These are phyloP conservation scores for Solanum ahanhuiri DNA, from an alignment of 257 asterid genomes.

Conservation along the genomic window DNA sequence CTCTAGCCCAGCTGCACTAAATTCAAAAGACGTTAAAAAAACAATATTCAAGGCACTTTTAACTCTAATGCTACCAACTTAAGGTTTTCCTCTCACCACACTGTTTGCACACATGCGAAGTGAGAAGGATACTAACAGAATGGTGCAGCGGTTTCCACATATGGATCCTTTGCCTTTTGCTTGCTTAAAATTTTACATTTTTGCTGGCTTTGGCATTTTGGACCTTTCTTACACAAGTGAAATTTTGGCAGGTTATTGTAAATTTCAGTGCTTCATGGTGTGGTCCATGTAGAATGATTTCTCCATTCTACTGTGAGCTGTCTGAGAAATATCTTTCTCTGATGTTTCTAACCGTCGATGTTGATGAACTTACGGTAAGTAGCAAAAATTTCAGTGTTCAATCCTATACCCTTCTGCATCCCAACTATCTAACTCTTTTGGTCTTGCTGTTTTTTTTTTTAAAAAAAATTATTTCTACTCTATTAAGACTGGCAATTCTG, in stretches of 20 bases:
- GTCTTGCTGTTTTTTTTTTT: not conserved
- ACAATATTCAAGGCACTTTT: not conserved
- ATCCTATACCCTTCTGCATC: not conserved
- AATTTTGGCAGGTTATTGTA: slow-evolving; percentile 43
- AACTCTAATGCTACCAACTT: not conserved
- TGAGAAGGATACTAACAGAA: not conserved
- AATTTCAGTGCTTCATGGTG: slow-evolving; percentile 99
- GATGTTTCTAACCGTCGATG: slow-evolving; percentile 79
- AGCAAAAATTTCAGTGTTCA: not conserved
- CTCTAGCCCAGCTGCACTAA: not conserved
- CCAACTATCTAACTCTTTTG: not conserved
- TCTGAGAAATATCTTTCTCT: slow-evolving; percentile 71
- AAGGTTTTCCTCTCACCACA: not conserved
- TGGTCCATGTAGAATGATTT: slow-evolving; percentile 88
- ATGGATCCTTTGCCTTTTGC: not conserved
- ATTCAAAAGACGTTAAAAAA: not conserved
- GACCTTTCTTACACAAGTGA: not conserved
- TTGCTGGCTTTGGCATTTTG: not conserved
- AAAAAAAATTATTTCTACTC: not conserved
- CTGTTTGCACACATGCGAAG: not conserved
- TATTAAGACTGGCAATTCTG: not conserved
- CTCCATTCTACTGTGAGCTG: slow-evolving; percentile 76
- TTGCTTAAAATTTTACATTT: not conserved
- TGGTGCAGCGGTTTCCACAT: not conserved
- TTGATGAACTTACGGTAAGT: slow-evolving; percentile 88